Evolutionary conservation across 75 land plant genomes (phyloP), one percentile per base, ranked within the genome.

Genomic region (Pinus albicaulis): DNA sequence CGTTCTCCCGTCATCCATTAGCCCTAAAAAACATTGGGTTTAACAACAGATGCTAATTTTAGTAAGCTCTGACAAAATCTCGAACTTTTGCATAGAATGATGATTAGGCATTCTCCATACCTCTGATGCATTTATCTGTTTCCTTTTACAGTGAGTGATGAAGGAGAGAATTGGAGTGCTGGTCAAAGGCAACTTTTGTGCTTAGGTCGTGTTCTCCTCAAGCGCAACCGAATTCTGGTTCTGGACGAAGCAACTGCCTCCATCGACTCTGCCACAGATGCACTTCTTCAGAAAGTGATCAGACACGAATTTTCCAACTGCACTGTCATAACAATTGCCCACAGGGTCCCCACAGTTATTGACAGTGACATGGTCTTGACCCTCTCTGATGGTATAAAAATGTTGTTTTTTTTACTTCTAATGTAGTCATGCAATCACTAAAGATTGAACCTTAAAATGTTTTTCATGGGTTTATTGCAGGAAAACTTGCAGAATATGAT

Each of bases 141-240:
- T 19, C 25, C 12, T 34, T 23, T 7, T 23, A 24, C 89, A 95
- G 98, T 95, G 66, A 81, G 83, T 24, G 96, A 95, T 36, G 91
- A 95, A 65, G 98, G 98, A 0, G 89, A 90, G 57, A 93, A 95
- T 60, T 95, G 98, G 98, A 95, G 98, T 62, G 94, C 76, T 28
- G 98, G 96, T 65, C 98, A 95, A 76, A 89, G 96, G 16, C 98
- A 95, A 71, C 96, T 95, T n/a, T 88, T 93, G 60, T 93, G 96
- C 78, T 86, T 95, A 25, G 96, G 96, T 1, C 79, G 96, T 22
- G 98, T 92, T 6, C 82, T 95, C 7, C 84, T 95, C 10, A 86
- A 83, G 66, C 80, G 89, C 26, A 93, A 83, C 77, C 84, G 76
- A 70, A 85, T 95, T 41, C 70, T 93, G 36, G 93, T 95, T 76